Evolutionary conservation across 352 stramenopile genomes (phyloP), one percentile per base, ranked within the genome.

Genomic region (Phytophthora niederhauseri): DNA sequence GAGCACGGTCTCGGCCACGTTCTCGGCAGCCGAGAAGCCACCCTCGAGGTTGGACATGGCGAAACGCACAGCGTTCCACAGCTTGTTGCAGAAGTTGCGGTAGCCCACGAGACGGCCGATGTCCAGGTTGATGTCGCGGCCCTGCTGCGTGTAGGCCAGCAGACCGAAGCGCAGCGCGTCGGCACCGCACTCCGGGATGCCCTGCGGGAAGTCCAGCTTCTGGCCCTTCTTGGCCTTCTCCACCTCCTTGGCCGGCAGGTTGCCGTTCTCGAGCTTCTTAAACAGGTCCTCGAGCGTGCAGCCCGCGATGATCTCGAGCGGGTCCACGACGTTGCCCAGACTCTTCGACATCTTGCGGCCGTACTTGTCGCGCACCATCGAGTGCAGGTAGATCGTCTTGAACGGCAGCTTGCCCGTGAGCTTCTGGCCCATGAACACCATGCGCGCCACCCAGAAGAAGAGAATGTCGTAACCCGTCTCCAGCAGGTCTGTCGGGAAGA

Each of bases 311-410:
- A 99, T 97, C 69, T 99, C 95, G 2, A 99, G 76, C 22, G 97
- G 97, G 77, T 99, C 97, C 22, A 99, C 91, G 2, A 99, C 98
- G 77, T 99, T 99, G 30, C 98, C 98, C 69, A 99, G 97, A 62
- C 95, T 99, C 84, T 99, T 99, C 22, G 97, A 99, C 98, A 99
- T 99, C 83, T 99, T 99, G 63, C 84, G 97, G n/a, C 97, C 98
- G 77, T 98, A 97, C 66, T 96, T 98, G 82, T 99, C 98, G 53
- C 97, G 92, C 52, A 99, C 98, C 76, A 99, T 98, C 60, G 97
- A 97, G 89, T 99, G 97, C 46, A 99, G 73, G 72, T 98, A 99
- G 56, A 99, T 92, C 5, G 93, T 97, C 71, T 98, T 88, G 81
- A 99, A 99, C 26, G 98, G 98, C 69, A 98, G 87, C 67, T 98